These are phyloP conservation scores for Aureobasidium zeae DNA, from an alignment of 2,329 filamentous ascomycete genomes.

Conservation along the genomic window DNA sequence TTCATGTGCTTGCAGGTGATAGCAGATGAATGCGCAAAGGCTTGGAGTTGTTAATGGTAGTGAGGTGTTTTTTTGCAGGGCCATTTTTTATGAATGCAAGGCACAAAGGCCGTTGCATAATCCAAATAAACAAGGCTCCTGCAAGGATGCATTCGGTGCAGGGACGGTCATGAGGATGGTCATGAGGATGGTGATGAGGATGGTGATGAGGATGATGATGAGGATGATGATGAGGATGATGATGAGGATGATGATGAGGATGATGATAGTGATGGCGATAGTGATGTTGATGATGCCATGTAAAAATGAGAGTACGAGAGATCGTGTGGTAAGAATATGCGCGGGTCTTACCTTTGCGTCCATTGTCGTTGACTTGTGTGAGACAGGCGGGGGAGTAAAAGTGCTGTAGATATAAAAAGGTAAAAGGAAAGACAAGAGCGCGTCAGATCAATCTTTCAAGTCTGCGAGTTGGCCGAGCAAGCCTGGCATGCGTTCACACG, in stretches of 20 bases:
- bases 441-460: slow-evolving; percentile 9
- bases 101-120: slow-evolving; percentile 1
- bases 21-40: too few species aligned
- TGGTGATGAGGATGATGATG: too few species aligned
- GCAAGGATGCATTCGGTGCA: not conserved
- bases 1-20: not conserved
- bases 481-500: not conserved
- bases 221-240: too few species aligned
- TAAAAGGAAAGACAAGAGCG: slow-evolving; percentile 1
- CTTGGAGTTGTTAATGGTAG: too few species aligned
- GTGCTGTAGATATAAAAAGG: slow-evolving; percentile 13
- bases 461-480: slow-evolving; percentile 7
- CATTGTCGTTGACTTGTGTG: slow-evolving; percentile 28
- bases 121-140: slow-evolving; percentile 11
- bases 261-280: too few species aligned
- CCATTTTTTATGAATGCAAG: slow-evolving; percentile 3
- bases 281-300: too few species aligned
- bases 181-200: too few species aligned
- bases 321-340: slow-evolving; percentile 8
- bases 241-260: too few species aligned
- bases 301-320: not conserved
- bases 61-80: too few species aligned
- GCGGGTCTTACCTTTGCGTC: slow-evolving; percentile 35
- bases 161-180: too few species aligned
- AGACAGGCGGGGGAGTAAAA: slow-evolving; percentile 2